Evolutionary conservation across 2,329 filamentous ascomycete species (phyloP), one percentile per base, ranked within the genome.

Genomic region (Cercospora janseana): DNA sequence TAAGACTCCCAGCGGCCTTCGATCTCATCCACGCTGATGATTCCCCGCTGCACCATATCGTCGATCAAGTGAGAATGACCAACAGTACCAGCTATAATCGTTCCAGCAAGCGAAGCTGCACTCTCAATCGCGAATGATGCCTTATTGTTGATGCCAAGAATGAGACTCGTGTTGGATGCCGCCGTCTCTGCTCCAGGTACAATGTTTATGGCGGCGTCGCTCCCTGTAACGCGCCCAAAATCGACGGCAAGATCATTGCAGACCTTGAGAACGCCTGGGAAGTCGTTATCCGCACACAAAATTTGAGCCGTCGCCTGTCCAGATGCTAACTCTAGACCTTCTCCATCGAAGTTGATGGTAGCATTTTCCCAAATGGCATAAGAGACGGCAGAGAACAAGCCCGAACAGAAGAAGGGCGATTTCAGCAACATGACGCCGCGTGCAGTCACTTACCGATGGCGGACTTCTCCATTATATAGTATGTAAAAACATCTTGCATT

Each of bases 1-100:
- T 85, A 88, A 0, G 83, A 77, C 63, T 90, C 86, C 86, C 85
- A 89, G 56, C 82, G 74, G 1, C 81, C 83, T 45, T 78, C 63
- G 21, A 85, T 77, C 0, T 70, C 68, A 3, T 74, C 75, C 1
- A 80, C 75, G 51, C 87, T 76, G 13, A 88, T 67, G 56, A 81
- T 78, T 1, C 76, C 75, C 2, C 71, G 71, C 1, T 72, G 62
- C 16, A 85, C 69, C 40, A 88, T 71, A 5, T 68, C 64, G 60
- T 85, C 79, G 46, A 88, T 81, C 27, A 85, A 62, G 4, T 81
- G 83, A 38, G 35, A 40, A n/a, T 40, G 35, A 23, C 35, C 35
- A 13, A 88, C 73, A 0, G 84, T 88, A 4, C 85, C 85, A 6
- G 78, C 81, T 45, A 89, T 85, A 55, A 88, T 81, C 12, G 81